Evolutionary conservation across 352 stramenopile genomes (phyloP).

Genomic region (Discostella stelligera): DNA sequence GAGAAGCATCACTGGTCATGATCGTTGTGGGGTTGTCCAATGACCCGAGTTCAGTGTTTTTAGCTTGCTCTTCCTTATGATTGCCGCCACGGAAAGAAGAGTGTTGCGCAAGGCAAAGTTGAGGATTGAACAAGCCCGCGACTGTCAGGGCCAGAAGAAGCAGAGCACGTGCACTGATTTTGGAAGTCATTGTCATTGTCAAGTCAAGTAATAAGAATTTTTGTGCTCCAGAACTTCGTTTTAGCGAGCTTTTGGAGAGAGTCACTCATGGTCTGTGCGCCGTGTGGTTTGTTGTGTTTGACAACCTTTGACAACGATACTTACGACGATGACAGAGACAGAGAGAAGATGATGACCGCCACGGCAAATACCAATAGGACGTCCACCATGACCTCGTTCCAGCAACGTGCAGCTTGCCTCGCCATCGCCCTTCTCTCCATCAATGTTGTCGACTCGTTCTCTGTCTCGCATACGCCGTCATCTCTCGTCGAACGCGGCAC

Average conservation of each 20-base stretch:
- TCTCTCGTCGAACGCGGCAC: neutral
- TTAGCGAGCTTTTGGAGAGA: no score
- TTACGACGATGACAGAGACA: no score
- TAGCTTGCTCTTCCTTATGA: neutral
- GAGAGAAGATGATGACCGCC: neutral
- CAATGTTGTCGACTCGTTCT: neutral
- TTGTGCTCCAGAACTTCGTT: no score
- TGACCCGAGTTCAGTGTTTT: neutral
- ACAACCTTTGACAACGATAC: no score
- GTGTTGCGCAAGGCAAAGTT: neutral
- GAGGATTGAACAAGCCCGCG: neutral
- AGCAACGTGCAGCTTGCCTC: neutral
- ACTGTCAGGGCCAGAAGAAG: neutral
- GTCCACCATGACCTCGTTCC: neutral
- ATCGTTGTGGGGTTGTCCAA: no score
- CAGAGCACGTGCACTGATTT: neutral
- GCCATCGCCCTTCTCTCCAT: constrained; percentile 7
- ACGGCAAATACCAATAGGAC: neutral
- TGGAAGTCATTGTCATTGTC: neutral
- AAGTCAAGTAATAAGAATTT: no score
- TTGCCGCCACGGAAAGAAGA: neutral
- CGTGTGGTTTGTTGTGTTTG: no score
- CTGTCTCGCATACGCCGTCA: neutral
- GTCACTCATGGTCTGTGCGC: no score
- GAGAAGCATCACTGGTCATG: neutral